These are phyloP conservation scores for Xylaria multiplex DNA, from an alignment of 2,329 filamentous ascomycete genomes.

Conservation along the genomic window DNA sequence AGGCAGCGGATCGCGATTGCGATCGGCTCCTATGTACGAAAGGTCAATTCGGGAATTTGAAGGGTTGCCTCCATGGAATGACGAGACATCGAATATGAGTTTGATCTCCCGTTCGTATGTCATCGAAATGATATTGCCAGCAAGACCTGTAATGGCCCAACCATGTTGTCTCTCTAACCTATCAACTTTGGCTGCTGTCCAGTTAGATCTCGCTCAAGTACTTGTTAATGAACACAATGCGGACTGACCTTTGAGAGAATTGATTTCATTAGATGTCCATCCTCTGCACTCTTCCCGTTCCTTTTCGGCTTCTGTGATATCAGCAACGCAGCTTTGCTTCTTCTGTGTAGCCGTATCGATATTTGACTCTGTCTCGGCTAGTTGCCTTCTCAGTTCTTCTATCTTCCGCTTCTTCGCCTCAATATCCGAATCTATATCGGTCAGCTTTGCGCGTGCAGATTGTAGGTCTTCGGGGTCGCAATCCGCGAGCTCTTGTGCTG, in stretches of 20 bases:
- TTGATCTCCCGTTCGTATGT: slow-evolving; percentile 77
- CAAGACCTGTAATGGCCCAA: slow-evolving; percentile 76
- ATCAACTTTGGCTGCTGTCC: slow-evolving; percentile 68
- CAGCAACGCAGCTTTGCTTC: slow-evolving; percentile 75
- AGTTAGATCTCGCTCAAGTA: slow-evolving; percentile 50
- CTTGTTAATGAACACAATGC: background rate
- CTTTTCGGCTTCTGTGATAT: slow-evolving; percentile 84
- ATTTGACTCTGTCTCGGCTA: slow-evolving; percentile 72
- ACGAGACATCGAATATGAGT: slow-evolving; percentile 73
- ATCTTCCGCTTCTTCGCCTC: slow-evolving; percentile 75
- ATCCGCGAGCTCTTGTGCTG: slow-evolving; percentile 78
- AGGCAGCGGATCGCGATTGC: slow-evolving; percentile 63
- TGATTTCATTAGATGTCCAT: slow-evolving; percentile 86
- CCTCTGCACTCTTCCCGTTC: slow-evolving; percentile 88
- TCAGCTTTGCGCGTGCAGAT: slow-evolving; percentile 74
- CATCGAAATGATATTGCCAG: slow-evolving; percentile 74
- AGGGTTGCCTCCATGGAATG: slow-evolving; percentile 59
- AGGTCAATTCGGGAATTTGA: slow-evolving; percentile 71
- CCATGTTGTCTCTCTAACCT: slow-evolving; percentile 72
- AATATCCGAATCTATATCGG: slow-evolving; percentile 72
- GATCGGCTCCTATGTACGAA: slow-evolving; percentile 72
- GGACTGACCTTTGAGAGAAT: slow-evolving; percentile 75
- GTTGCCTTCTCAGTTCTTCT: slow-evolving; percentile 71
- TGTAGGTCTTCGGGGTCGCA: slow-evolving; percentile 84
- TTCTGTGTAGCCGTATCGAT: slow-evolving; percentile 71